Evolutionary conservation across 225 moss, liverwort and hornwort species (phyloP), one percentile per base, ranked within the genome.

Genomic region (Marchantia paleacea): DNA sequence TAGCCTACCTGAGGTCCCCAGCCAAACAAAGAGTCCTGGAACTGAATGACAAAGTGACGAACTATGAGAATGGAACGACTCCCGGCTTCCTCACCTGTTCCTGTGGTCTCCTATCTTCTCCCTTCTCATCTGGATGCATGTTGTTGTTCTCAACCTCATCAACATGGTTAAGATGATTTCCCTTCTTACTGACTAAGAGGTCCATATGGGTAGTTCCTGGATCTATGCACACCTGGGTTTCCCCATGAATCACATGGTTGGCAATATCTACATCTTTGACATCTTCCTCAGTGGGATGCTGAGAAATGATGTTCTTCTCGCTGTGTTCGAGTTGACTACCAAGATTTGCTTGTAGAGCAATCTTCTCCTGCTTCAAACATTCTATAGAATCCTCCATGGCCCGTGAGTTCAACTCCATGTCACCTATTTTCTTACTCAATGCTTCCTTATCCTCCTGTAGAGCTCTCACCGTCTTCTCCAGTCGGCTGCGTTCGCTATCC

Each of bases 201-300:
- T 77, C 80, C 28, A 52, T 73, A 8, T 76, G 76, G 53, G 79
- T 76, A 51, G 39, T 75, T 73, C 84, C 87, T 53, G 73, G 62
- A 79, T 82, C 82, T 64, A 79, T 29, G 69, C 73, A 80, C 50
- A 84, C 76, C 76, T 69, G 71, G 60, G 82, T 77, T 73, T 84
- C 87, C 15, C 77, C 82, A 58, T 55, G 79, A n/a, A 72, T 65
- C 52, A 80, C 76, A 75, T 84, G 84, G 66, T 82, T 82, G 65
- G 84, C 55, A 19, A 68, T 53, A 80, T 87, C 84, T 70, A 87
- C 82, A 77, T 80, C 87, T 55, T 87, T 87, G 11, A 87, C 82
- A 39, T 87, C 76, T 81, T 87, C 87, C 63, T 87, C 86, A 30
- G 86, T 83, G 28, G 77, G 77, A 51, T 76, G 76, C 52, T 82